These are phyloP conservation scores for Sporothrix pallida DNA, from an alignment of 2,329 filamentous ascomycete species.

Conservation along the genomic window DNA sequence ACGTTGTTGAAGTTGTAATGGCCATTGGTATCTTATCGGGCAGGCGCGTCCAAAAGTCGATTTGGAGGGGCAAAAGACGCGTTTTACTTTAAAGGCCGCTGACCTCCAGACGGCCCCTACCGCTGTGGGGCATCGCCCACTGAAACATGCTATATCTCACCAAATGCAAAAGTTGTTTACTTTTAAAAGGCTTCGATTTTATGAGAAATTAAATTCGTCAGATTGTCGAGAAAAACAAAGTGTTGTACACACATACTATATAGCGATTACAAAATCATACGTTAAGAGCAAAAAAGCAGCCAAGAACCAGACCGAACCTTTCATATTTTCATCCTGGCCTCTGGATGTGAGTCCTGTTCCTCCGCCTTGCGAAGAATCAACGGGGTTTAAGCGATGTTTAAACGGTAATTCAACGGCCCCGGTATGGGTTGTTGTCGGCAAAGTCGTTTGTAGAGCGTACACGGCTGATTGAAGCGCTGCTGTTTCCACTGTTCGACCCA, in stretches of 20 bases:
- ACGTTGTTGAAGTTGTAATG: background rate
- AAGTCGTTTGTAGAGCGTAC: conserved; percentile 34
- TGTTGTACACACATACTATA: background rate
- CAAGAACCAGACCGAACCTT: background rate
- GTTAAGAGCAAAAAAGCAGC: too few relatives aligned
- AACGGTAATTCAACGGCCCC: conserved; percentile 23
- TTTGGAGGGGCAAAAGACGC: conserved; percentile 19
- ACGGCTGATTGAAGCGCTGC: conserved; percentile 29
- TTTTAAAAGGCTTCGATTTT: too few relatives aligned
- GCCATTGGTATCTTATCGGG: conserved; percentile 15
- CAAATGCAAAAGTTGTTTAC: background rate
- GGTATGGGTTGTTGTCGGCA: conserved; percentile 38
- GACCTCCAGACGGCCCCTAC: background rate
- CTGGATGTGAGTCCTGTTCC: background rate
- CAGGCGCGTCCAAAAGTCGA: background rate
- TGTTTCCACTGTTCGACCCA: conserved; percentile 27
- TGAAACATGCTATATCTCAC: background rate
- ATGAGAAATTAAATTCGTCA: too few relatives aligned
- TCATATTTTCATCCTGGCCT: background rate
- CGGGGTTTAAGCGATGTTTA: too few relatives aligned
- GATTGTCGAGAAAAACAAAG: background rate
- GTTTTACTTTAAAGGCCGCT: conserved; percentile 1
- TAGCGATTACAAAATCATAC: too few relatives aligned
- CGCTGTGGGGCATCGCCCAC: background rate
- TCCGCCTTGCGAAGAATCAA: background rate